Evolutionary conservation across 345 rosid genomes (phyloP), one percentile per base, ranked within the genome.

Genomic region (Gossypium ekmanianum): DNA sequence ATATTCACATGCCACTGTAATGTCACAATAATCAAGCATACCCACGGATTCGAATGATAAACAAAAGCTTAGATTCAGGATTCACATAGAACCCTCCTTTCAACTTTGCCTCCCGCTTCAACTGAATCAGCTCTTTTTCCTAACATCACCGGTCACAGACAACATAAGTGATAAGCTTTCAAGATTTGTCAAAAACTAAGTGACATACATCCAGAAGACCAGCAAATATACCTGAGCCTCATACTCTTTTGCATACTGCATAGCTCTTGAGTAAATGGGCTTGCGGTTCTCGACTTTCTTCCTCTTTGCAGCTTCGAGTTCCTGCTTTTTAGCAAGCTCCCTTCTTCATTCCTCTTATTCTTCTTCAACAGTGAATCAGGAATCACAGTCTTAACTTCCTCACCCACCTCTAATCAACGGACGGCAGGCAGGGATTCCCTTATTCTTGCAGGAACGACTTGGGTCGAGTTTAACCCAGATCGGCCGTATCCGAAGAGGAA

Each of bases 11-110:
- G 41, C 1, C 22, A 56, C 52, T 9, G 2, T 3, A 54, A 51
- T 22, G 14, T 12, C 1, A 12, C 39, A 50, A 44, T 6, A 27
- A 74, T 22, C 2, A 72, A 34, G 41, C 84, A 67, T 81, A 91
- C 97, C 95, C 96, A 74, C 88, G 90, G 39, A 92, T 92, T 56
- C 97, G 86, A 73, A 92, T 68, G 64, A 94, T 91, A 71, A 90
- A 94, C 81, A 92, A 45, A 2, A 90, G 91, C 80, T 92, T 94
- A 11, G 97, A 90, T 94, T 26, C 97, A n/a, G 97, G 94, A 34
- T 87, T 84, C n/a, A 92, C 98, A 84, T 94, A 94, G 75, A 94
- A 94, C 2, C 93, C 94, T 9, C 98, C 96, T 63, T 92, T 90
- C 75, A 92, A 75, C 79, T 89, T 92, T 0, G 97, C 98, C 82